Evolutionary conservation across 169 alveolate genomes (phyloP).

Genomic region (Plasmodium coatneyi): DNA sequence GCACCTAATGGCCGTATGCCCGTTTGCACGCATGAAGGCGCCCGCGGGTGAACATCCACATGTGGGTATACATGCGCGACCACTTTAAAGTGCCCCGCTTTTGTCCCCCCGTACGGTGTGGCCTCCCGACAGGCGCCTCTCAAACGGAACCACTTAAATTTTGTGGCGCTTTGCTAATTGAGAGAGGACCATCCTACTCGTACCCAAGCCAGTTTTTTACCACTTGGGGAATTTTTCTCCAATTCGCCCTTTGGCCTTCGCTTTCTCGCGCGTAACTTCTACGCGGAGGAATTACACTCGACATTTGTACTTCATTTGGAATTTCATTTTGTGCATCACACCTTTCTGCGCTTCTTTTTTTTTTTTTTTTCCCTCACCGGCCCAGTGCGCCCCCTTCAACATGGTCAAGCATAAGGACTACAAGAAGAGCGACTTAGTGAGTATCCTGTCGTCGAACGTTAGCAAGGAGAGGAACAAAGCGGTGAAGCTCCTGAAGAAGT

Average conservation of each 20-base stretch:
- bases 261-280: neutral
- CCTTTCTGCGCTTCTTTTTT: neutral
- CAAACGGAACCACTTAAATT: neutral
- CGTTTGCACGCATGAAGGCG: neutral
- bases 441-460: slow-evolving; percentile 76
- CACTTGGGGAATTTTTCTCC: neutral
- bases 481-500: slow-evolving; percentile 81
- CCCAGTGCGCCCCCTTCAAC: neutral
- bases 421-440: slow-evolving; percentile 82
- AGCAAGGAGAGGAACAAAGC: slow-evolving; percentile 84
- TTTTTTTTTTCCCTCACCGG: neutral
- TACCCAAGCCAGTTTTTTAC: neutral
- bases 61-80: neutral
- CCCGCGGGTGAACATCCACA: neutral
- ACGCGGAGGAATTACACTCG: neutral
- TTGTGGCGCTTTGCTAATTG: neutral
- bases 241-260: neutral
- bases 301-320: neutral
- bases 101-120: neutral
- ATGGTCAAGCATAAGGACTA: slow-evolving; percentile 82
- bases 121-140: neutral
- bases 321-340: neutral
- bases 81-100: neutral
- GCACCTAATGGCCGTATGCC: neutral
- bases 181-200: neutral